A percentile compares a stretch with the other conserved stretches of the same genome.
Conservation (phyloP, 495 filamentous ascomycete genomes). For the Hyaloscypha finlandica region DNA sequence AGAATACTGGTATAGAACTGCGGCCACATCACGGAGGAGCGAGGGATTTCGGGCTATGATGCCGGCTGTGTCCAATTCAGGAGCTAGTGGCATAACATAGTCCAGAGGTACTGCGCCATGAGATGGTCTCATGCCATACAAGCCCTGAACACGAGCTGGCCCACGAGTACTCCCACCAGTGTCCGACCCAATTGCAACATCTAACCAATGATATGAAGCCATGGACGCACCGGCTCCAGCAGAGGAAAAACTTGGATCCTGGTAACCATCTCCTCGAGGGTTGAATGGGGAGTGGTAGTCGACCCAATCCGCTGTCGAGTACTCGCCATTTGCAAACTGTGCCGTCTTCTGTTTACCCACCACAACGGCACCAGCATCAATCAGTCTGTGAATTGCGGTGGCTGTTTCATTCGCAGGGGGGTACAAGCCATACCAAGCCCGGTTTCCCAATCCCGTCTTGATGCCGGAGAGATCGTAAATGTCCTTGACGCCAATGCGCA, state of each 20-base stretch:
- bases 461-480: slow-evolving; percentile 56
- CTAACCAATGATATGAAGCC: slow-evolving; percentile 55
- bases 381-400: slow-evolving; percentile 48
- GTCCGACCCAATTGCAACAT: slow-evolving; percentile 46
- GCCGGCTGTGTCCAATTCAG: too few species aligned
- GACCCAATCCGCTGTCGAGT: slow-evolving; percentile 24
- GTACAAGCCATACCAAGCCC: slow-evolving; percentile 54
- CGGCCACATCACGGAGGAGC: too few species aligned
- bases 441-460: slow-evolving; percentile 52
- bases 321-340: slow-evolving; percentile 58
- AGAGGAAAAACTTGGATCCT: slow-evolving; percentile 44
- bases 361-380: slow-evolving; percentile 57
- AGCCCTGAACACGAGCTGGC: too few species aligned
- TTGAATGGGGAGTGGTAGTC: slow-evolving; percentile 55
- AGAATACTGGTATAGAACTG: too few species aligned
- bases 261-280: slow-evolving; percentile 57
- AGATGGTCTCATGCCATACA: too few species aligned
- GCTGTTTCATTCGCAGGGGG: slow-evolving; percentile 46
- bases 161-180: background rate
- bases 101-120: too few species aligned
- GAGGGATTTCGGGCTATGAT: too few species aligned
- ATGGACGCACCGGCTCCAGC: slow-evolving; percentile 47
- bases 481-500: slow-evolving; percentile 60
- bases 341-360: slow-evolving; percentile 59
- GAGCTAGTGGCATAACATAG: too few species aligned